Evolutionary conservation across 2,329 filamentous ascomycete species (phyloP), one percentile per base, ranked within the genome.

Genomic region (Fusarium ambrosium): DNA sequence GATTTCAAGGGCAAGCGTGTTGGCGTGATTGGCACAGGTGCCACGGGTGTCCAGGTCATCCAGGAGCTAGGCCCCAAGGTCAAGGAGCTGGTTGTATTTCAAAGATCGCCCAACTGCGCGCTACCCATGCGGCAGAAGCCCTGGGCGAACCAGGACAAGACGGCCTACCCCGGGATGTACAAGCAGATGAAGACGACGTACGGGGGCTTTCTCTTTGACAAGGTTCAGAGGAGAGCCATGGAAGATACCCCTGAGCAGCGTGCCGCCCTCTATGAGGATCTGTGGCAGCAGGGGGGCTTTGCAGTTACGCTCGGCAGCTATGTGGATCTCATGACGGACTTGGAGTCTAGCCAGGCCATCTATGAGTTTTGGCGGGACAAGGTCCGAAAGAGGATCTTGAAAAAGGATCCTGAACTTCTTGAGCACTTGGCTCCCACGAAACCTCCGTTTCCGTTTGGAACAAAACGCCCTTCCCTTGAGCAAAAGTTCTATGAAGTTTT

Each of bases 71-170:
- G 70, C 0, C 70, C 68, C 10, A 62, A 64, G 10, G 75, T 70
- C 4, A 62, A 64, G 1, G 66, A 74, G 7, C 34, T 77, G 1
- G 64, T 74, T 2, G 66, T 77, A 2, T 77, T 77, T 11, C 75
- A 77, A 53, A 61, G 75, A 7, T 74, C 70, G 2, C 75, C 75
- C 2, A 77, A 77, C 24, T 77, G 67, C 60, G 68, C 73, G 6
- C 53, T 75, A 1, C 74, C 62, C 72, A 83, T 77, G 5, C 78
- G 71, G 32, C 20, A 45, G 62, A 22, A 60, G 6, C 36, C 34
- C 4, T 43, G 48, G 34, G 62, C n/a, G 4, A 32, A 43, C 6
- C 68, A 48, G 27, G 53, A 59, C 27, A 69, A 68, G 29, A 41
- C 56, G 3, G 2, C 29, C 18, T 60, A 69, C 16, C 56, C 66